Evolutionary conservation across 192 early-diverging fungal species (phyloP), one percentile per base, ranked within the genome.

Genomic region (Pilobolus umbonatus): DNA sequence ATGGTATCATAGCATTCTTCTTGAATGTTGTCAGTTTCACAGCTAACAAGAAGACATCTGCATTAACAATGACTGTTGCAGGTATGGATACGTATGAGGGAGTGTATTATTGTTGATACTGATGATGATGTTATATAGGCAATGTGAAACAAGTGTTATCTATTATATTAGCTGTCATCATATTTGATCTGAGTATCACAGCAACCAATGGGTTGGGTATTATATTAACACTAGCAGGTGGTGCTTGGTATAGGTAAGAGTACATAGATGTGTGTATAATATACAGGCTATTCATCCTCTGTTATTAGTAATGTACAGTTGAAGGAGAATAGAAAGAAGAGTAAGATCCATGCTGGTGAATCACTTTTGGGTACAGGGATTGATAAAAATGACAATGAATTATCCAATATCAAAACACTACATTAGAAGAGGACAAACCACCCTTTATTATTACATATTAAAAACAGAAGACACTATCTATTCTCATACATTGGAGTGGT

Each of bases 21-120:
- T 69, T 95, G 9, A 95, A 95, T 68, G 74, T 86, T n/a, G 87
- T 87, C 24, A 86, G 83, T 40, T 93, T 95, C 48, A 86, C 83
- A 0, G 89, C 91, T n/a, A 95, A 88, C 73, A 88, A 86, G 57
- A 85, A 88, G 55, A 91, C 91, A 2, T 84, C 85, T 39, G 88
- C 93, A 4, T 75, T 95, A 28, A 89, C 86, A 11, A 92, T 92
- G 84, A 81, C 82, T 11, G 90, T 92, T 17, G 81, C 79, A 53
- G 81, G 78, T 57, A 65, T 48, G 15, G 28, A 22, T 6, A 36
- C 1, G 17, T 15, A 19, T 5, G 48, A 34, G 48, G 21, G 19
- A 25, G 34, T 15, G 34, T 15, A 34, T 43, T 10, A 0, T 43
- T 43, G 6, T 43, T 43, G 0, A 28, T 3, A 4, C 12, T 50